Base-by-base conservation (phyloP, 495 filamentous ascomycete species). In the Neurospora tetraspora region DNA sequence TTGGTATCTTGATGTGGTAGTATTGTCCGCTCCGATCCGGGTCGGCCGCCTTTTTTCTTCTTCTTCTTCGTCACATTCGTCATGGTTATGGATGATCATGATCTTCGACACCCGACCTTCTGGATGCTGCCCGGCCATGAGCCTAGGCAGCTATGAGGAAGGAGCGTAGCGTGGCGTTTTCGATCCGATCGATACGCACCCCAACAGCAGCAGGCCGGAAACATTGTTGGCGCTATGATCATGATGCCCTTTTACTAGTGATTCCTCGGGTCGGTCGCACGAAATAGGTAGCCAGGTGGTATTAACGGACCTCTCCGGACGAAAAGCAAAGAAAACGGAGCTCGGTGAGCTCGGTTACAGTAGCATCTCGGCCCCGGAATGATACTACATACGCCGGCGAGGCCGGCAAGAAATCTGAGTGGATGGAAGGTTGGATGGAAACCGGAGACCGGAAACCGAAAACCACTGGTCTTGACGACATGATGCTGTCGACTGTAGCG, bases 11-110 rank as follows among this genome's bases (percentile, higher is more conserved):
- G 42, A 45, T 45, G 8, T 20, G 8, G 42, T 45, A 45, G 42
- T 45, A 20, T 45, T 45, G 18, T 45, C 42, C 42, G 42, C 18
- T 45, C 18, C 12, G 14, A 36, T 36, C 34, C 11, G 10, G 10
- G 38, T 39, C 3, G 42, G 42, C 18, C 42, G 42, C 18, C 42
- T 20, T 20, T 45, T 8, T 16, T 42, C 42, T 43, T 42, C 4
- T 40, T 42, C 16, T 42, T 43, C 18, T 45, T 45, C 7, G 34
- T 36, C 34, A 36, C 34, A 5, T 20, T 20, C 42, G 42, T 43
- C 45, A 12, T 12, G 68, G 70, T 42, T 6, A 18, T 43, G 43
- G 5, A 73, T 69, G 47, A 73, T 77, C 45, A 31, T 36, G 34
- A 36, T 36, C 34, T 77, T 72, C 36, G 70, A 74, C 36, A 5